Evolutionary conservation across 1,284 basidiomycete species (phyloP).

Genomic region (Melampsora larici-populina): DNA sequence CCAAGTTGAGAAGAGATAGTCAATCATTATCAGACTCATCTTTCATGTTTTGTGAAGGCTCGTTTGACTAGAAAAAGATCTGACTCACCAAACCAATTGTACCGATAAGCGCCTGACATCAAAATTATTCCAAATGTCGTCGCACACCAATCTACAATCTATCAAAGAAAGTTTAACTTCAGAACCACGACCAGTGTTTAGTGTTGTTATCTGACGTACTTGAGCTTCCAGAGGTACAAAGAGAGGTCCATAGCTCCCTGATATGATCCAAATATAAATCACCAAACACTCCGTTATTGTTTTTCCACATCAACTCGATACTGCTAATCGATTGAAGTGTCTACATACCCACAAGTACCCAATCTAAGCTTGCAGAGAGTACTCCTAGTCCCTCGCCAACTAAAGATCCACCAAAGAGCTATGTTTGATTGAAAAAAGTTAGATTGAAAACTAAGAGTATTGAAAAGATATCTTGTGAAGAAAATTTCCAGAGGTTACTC

Average conservation of each 20-base stretch:
- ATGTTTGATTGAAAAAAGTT: not conserved
- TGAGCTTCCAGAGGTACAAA: constrained; percentile 38
- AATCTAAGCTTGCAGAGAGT: constrained; percentile 30
- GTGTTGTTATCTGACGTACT: not conserved
- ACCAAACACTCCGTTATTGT: too few relatives aligned
- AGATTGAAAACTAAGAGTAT: too few relatives aligned
- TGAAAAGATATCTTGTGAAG: too few relatives aligned
- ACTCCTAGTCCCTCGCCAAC: constrained; percentile 39
- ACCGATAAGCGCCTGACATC: constrained; percentile 29
- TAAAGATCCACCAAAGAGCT: constrained; percentile 36
- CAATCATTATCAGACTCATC: too few relatives aligned
- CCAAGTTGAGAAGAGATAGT: not conserved
- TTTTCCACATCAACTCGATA: not conserved
- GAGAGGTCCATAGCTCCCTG: constrained; percentile 28
- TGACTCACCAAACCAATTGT: constrained; percentile 38
- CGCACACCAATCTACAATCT: constrained; percentile 5
- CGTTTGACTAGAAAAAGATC: too few relatives aligned
- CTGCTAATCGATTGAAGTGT: too few relatives aligned
- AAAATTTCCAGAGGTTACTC: too few relatives aligned
- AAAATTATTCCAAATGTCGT: constrained; percentile 27
- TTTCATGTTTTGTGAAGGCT: too few relatives aligned
- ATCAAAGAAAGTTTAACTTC: too few relatives aligned
- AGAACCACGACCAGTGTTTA: too few relatives aligned
- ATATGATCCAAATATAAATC: not conserved
- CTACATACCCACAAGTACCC: constrained; percentile 20